Conservation (phyloP, 352 stramenopile genomes). For the Hyaloperonospora brassicae region DNA sequence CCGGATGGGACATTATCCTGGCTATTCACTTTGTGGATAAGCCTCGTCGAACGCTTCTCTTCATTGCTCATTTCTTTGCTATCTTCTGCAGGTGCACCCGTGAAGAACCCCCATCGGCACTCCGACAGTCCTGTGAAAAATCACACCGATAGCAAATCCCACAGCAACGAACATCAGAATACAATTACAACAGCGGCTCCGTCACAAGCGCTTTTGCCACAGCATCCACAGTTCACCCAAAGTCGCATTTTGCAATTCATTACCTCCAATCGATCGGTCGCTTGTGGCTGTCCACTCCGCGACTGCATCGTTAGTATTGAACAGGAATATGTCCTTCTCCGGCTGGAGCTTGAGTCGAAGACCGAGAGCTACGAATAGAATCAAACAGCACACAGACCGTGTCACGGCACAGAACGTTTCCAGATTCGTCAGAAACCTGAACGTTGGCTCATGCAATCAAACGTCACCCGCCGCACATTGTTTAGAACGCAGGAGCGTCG, state of each 20-base stretch:
- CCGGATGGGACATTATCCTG: conserved; percentile 46
- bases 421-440: background rate
- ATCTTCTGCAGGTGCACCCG: conserved; percentile 4
- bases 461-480: conserved; percentile 40
- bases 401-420: conserved; percentile 1
- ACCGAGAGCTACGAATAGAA: conserved; percentile 41
- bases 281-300: conserved; percentile 64
- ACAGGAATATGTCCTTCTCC: conserved; percentile 74
- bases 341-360: conserved; percentile 64
- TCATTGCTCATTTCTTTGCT: conserved; percentile 11
- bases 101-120: conserved; percentile 64
- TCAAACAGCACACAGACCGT: too few species aligned
- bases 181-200: too few species aligned
- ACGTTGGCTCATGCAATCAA: background rate
- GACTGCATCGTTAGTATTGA: conserved; percentile 43
- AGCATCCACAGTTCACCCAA: background rate
- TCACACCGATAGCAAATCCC: background rate
- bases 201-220: background rate
- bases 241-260: background rate
- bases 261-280: conserved; percentile 76
- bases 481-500: conserved; percentile 72
- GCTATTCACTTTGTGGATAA: conserved; percentile 41
- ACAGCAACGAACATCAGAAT: background rate
- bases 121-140: conserved; percentile 44
- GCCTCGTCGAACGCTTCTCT: conserved; percentile 16